phyloP scores from a whole-genome alignment of 176 grass and related monocot species.

The Zizania latifolia region DNA sequence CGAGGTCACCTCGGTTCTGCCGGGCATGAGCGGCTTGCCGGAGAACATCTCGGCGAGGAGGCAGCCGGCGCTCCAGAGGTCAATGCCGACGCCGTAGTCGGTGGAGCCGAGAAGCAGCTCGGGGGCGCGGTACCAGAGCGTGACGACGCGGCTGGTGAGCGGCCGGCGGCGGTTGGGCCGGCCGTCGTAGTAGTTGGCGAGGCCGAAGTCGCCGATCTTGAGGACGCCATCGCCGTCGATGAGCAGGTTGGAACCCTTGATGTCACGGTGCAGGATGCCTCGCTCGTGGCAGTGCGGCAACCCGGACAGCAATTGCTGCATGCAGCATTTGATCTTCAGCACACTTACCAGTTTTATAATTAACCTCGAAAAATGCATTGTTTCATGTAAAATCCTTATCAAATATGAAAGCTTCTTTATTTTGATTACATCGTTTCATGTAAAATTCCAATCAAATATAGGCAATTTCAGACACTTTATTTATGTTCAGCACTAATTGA shows the following conservation, averaged over 20 bases:
- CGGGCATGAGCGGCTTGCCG: conserved; percentile 35
- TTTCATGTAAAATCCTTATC: no score
- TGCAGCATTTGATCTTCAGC: conserved; percentile 51
- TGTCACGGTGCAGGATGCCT: conserved; percentile 48
- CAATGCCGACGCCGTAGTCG: conserved; percentile 43
- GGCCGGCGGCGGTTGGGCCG: conserved; percentile 22
- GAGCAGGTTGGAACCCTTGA: conserved; percentile 54
- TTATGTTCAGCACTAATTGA: no score
- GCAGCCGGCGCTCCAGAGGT: conserved; percentile 58
- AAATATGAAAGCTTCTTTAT: no score
- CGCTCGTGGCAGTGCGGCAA: conserved; percentile 62
- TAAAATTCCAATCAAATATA: background rate
- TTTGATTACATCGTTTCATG: background rate
- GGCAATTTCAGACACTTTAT: no score
- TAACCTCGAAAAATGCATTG: no score
- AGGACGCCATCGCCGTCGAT: conserved; percentile 46
- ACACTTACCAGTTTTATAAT: background rate
- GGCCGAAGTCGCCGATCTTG: conserved; percentile 54
- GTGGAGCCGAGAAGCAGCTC: conserved; percentile 41
- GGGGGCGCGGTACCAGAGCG: conserved; percentile 47
- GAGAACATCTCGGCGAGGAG: conserved; percentile 51
- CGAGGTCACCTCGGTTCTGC: background rate
- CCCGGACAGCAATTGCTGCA: conserved; percentile 42
- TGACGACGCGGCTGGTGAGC: conserved; percentile 49
- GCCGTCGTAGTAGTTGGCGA: conserved; percentile 47